These are phyloP conservation scores for Paracamarosporium sp. DNA, from an alignment of 2,329 filamentous ascomycete species.

Conservation along the genomic window DNA sequence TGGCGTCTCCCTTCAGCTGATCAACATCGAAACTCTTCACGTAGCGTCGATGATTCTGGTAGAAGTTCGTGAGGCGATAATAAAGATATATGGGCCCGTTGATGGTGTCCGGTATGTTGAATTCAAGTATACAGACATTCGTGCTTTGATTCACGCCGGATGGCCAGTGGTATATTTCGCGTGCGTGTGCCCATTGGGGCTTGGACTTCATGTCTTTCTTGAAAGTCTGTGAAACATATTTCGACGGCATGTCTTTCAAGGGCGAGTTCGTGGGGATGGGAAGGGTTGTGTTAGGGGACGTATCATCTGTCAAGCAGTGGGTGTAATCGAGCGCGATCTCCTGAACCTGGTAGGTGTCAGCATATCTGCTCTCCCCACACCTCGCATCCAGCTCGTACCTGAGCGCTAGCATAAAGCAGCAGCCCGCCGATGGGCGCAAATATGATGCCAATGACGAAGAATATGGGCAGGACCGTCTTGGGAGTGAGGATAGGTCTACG, in stretches of 20 bases:
- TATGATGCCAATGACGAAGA: conserved; percentile 88
- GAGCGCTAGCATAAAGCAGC: conserved; percentile 82
- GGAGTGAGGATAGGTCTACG: conserved; percentile 89
- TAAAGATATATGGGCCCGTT: conserved; percentile 87
- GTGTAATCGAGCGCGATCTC: conserved; percentile 93
- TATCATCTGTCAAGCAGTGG: conserved; percentile 65
- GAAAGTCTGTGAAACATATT: conserved; percentile 73
- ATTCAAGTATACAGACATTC: conserved; percentile 73
- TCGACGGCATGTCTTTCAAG: conserved; percentile 61
- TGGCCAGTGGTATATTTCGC: conserved; percentile 47
- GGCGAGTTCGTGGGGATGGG: background rate
- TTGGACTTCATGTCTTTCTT: conserved; percentile 54
- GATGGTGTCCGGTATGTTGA: conserved; percentile 80
- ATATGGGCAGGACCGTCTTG: conserved; percentile 89
- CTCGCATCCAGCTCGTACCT: conserved; percentile 60
- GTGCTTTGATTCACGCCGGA: conserved; percentile 38
- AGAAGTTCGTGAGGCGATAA: conserved; percentile 96
- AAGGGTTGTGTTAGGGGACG: background rate
- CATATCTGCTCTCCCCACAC: background rate
- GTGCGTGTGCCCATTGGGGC: conserved; percentile 35
- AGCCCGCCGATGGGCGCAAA: conserved; percentile 92
- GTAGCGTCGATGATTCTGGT: conserved; percentile 97
- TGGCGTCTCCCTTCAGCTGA: conserved; percentile 78
- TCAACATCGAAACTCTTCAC: conserved; percentile 85
- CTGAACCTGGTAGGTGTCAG: conserved; percentile 69